Percentiles rank a stretch among this genome's conserved stretches.
These are phyloP conservation scores for Pelargonium myrrhifolium DNA, from an alignment of 441 rosid species.

Conservation along the genomic window DNA sequence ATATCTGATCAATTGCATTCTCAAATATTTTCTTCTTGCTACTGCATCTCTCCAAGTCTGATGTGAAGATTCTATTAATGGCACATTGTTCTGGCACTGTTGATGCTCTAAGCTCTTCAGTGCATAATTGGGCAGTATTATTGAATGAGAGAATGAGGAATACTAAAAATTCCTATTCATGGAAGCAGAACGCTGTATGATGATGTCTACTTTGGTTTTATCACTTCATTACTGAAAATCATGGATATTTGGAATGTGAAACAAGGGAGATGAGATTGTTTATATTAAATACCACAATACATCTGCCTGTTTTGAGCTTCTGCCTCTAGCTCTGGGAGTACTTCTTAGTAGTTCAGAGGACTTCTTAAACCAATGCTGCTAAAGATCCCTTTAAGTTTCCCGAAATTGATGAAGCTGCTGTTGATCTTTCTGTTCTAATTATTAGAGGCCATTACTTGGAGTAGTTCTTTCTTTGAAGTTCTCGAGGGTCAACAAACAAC, in stretches of 20 bases:
- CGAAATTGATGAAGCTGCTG: constrained; percentile 29
- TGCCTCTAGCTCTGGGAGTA: constrained; percentile 40
- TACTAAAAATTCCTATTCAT: constrained; percentile 23
- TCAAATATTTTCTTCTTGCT: constrained; percentile 25
- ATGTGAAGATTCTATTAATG: constrained; percentile 25
- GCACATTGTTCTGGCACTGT: constrained; percentile 54
- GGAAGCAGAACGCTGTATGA: constrained; percentile 17
- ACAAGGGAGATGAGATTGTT: constrained; percentile 50
- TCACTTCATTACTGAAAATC: constrained; percentile 25
- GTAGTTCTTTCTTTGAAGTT: constrained; percentile 40
- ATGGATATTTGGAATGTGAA: constrained; percentile 33
- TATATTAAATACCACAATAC: constrained; percentile 51
- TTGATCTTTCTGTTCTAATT: constrained; percentile 31
- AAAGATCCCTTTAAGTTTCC: constrained; percentile 30
- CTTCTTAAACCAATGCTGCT: constrained; percentile 41
- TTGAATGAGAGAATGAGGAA: constrained; percentile 34
- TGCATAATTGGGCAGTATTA: constrained; percentile 40
- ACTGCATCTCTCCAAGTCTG: constrained; percentile 23
- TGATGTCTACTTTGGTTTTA: constrained; percentile 21
- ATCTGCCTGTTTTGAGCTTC: constrained; percentile 57
- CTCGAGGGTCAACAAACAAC: constrained; percentile 37
- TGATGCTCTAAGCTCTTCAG: constrained; percentile 53
- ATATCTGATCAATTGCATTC: constrained; percentile 39
- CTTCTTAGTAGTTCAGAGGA: constrained; percentile 40
- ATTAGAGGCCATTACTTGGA: constrained; percentile 33